Evolutionary conservation across 2,329 filamentous ascomycete genomes (phyloP).

Genomic region (Arthrobotrys megalospora): DNA sequence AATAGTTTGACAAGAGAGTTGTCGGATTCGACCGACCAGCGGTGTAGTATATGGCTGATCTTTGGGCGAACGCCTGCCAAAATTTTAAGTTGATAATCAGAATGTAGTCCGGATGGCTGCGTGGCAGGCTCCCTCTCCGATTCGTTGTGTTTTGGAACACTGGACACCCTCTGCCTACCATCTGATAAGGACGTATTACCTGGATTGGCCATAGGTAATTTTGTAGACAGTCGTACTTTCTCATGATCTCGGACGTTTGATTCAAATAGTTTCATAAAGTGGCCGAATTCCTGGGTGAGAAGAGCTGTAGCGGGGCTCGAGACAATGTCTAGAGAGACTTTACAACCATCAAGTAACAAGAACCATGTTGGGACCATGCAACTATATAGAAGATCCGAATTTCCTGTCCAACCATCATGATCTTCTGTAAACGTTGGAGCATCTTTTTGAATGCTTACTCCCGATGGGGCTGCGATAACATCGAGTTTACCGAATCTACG

Average conservation of each 20-base stretch:
- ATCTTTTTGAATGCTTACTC: conserved; percentile 33
- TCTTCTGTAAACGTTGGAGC: conserved; percentile 55
- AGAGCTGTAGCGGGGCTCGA: not conserved
- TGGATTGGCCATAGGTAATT: not conserved
- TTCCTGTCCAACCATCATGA: conserved; percentile 59
- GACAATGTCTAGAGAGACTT: conserved; percentile 23
- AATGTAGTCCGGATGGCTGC: not conserved
- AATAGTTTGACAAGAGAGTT: conserved; percentile 23
- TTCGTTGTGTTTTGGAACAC: not conserved
- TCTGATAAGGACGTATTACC: not conserved
- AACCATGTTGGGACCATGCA: conserved; percentile 61
- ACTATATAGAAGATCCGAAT: conserved; percentile 51
- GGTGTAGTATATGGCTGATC: conserved; percentile 16
- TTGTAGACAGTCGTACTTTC: conserved; percentile 25
- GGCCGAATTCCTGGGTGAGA: conserved; percentile 5
- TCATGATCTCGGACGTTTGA: not conserved
- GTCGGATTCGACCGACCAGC: conserved; percentile 29
- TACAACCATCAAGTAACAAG: conserved; percentile 32
- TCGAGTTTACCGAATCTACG: conserved; percentile 50
- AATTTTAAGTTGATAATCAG: not conserved
- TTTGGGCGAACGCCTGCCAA: not conserved
- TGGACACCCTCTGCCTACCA: not conserved
- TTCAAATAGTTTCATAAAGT: conserved; percentile 20
- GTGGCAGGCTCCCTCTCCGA: not conserved
- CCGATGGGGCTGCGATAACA: not conserved